Percentiles rank a stretch among this genome's conserved stretches.
These are phyloP conservation scores for Talaromyces sp. DNA, from an alignment of 2,329 filamentous ascomycete species.

Conservation along the genomic window DNA sequence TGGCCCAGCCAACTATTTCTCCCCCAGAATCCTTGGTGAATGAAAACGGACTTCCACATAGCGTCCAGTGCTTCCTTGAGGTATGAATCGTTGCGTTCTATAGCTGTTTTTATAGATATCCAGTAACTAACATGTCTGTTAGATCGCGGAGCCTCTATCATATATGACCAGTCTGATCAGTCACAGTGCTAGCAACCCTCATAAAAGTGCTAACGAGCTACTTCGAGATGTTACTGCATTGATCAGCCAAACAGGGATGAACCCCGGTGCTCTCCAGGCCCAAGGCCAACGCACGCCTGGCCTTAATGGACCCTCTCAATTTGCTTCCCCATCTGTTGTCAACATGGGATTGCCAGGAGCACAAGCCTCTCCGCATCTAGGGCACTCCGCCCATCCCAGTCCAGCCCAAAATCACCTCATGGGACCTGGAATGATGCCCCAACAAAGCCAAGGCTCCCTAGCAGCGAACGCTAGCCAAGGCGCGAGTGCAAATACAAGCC, in stretches of 20 bases:
- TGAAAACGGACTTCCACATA: slow-evolving; percentile 53
- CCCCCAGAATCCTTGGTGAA: slow-evolving; percentile 44
- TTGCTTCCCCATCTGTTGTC: slow-evolving; percentile 57
- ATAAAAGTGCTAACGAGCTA: slow-evolving; percentile 11
- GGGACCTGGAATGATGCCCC: slow-evolving; percentile 53
- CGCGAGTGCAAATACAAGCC: slow-evolving; percentile 60
- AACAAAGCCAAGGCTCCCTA: slow-evolving; percentile 55
- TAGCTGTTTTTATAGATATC: neutral
- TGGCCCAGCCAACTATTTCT: slow-evolving; percentile 40
- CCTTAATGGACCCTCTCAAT: slow-evolving; percentile 49
- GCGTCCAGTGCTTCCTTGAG: slow-evolving; percentile 60
- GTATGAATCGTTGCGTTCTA: slow-evolving; percentile 38
- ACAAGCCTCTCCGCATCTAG: slow-evolving; percentile 51
- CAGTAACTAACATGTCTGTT: slow-evolving; percentile 22
- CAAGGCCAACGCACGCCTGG: slow-evolving; percentile 42
- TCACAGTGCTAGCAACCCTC: slow-evolving; percentile 30
- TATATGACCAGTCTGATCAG: slow-evolving; percentile 60
- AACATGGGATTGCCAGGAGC: slow-evolving; percentile 49
- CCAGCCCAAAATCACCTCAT: slow-evolving; percentile 46
- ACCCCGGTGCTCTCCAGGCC: slow-evolving; percentile 34
- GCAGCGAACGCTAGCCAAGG: slow-evolving; percentile 49
- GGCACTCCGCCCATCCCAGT: slow-evolving; percentile 48
- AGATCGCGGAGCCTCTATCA: slow-evolving; percentile 64
- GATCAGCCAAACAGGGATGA: slow-evolving; percentile 24
- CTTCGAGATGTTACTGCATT: slow-evolving; percentile 16